These are phyloP conservation scores for Pseudodiploospora longispora DNA, from an alignment of 2,329 filamentous ascomycete species.

Conservation along the genomic window DNA sequence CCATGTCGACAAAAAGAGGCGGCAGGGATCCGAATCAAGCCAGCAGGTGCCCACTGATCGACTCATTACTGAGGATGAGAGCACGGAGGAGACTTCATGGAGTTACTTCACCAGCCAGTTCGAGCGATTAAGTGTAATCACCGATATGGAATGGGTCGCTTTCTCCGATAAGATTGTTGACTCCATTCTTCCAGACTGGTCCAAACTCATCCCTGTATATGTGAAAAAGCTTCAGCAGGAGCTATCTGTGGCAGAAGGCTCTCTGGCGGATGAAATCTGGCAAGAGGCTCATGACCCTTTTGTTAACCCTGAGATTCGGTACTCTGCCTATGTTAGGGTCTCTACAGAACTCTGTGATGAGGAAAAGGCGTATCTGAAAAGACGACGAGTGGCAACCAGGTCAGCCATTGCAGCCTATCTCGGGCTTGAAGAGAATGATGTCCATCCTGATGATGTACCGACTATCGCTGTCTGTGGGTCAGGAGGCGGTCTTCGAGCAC, in stretches of 20 bases:
- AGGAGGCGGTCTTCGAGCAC: slow-evolving; percentile 79
- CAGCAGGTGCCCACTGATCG: neutral
- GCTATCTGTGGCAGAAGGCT: slow-evolving; percentile 78
- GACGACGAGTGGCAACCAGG: slow-evolving; percentile 59
- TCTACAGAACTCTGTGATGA: slow-evolving; percentile 75
- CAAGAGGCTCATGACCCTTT: slow-evolving; percentile 76
- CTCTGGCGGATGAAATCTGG: slow-evolving; percentile 90
- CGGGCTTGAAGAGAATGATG: slow-evolving; percentile 63
- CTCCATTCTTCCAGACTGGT: slow-evolving; percentile 76
- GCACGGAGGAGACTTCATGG: slow-evolving; percentile 36
- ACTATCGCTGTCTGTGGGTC: slow-evolving; percentile 92
- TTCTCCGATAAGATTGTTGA: slow-evolving; percentile 56
- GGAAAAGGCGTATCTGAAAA: slow-evolving; percentile 65
- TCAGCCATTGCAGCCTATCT: slow-evolving; percentile 77
- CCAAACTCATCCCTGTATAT: slow-evolving; percentile 64
- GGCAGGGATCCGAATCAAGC: slow-evolving; percentile 3
- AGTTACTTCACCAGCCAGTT: slow-evolving; percentile 38
- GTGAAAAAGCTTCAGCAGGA: slow-evolving; percentile 79
- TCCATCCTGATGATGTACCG: slow-evolving; percentile 91
- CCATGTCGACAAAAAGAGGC: slow-evolving; percentile 4
- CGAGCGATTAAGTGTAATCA: slow-evolving; percentile 44
- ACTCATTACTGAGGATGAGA: slow-evolving; percentile 10
- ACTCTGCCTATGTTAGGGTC: slow-evolving; percentile 73
- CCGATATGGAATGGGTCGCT: slow-evolving; percentile 46
- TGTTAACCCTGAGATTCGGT: slow-evolving; percentile 79